A percentile compares a stretch with the other conserved stretches of the same genome.
Conservation (phyloP, 306 rosid genomes). For the Prinsepia uniflora region DNA sequence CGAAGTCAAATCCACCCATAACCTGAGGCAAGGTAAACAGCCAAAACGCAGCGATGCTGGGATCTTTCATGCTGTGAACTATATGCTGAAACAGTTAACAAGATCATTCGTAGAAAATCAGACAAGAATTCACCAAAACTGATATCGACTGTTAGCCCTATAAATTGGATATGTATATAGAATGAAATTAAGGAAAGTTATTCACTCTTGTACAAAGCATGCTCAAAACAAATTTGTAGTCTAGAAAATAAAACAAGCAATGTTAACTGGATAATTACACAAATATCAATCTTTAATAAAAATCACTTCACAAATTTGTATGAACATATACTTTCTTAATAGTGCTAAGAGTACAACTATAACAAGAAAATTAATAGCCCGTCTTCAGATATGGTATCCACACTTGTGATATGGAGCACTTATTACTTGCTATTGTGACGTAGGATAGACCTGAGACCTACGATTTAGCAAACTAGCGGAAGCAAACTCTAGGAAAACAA, state of each 20-base stretch:
- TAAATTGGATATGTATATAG: background rate
- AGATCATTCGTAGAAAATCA: constrained; percentile 22
- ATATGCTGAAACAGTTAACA: constrained; percentile 60
- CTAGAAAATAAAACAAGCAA: background rate
- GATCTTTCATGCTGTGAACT: constrained; percentile 89
- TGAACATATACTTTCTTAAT: background rate
- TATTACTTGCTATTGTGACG: background rate
- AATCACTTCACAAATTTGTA: background rate
- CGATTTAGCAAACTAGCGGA: too few relatives aligned
- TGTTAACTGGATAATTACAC: background rate
- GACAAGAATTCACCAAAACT: constrained; percentile 21
- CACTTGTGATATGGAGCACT: constrained; percentile 6
- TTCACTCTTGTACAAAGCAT: background rate
- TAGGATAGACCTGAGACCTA: too few relatives aligned
- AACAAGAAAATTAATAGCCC: background rate
- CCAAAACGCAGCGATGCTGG: constrained; percentile 97
- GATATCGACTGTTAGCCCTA: background rate
- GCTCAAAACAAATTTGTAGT: background rate
- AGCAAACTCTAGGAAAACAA: too few relatives aligned
- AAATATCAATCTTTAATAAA: background rate
- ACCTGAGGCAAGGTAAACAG: constrained; percentile 81
- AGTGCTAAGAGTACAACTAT: background rate
- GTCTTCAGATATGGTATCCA: background rate
- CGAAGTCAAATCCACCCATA: constrained; percentile 75
- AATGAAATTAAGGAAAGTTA: background rate